These are phyloP conservation scores for Saturnispora kantuleensis DNA, from an alignment of 805 yeast genomes.

Conservation along the genomic window DNA sequence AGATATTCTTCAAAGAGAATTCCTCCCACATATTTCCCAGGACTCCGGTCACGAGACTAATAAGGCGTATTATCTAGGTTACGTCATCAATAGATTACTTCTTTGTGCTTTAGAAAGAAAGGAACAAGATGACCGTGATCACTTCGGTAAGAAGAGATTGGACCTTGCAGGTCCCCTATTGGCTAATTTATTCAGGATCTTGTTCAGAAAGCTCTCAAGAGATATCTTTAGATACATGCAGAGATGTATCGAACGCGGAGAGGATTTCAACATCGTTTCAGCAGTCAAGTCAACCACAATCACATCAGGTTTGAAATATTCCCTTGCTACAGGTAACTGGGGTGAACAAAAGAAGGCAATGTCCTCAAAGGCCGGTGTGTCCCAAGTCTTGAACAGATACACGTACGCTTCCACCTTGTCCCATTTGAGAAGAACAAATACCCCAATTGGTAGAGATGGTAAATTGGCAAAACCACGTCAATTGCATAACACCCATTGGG, in stretches of 20 bases:
- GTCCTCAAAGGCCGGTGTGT: conserved; percentile 98
- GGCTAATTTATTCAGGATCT: conserved; percentile 88
- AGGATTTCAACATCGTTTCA: conserved; percentile 89
- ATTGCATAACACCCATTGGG: conserved; percentile 99
- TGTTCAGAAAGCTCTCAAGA: conserved; percentile 89
- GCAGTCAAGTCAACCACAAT: conserved; percentile 97
- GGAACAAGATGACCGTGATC: conserved; percentile 98
- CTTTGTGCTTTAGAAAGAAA: conserved; percentile 95
- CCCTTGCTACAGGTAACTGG: conserved; percentile 99
- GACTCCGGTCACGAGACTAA: conserved; percentile 94
- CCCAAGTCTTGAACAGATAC: conserved; percentile 95
- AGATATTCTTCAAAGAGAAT: conserved; percentile 92
- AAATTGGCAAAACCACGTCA: conserved; percentile 98
- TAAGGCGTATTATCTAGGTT: conserved; percentile 95
- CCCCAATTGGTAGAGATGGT: conserved; percentile 99
- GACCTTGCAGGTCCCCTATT: conserved; percentile 97
- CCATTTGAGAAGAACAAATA: conserved; percentile 96
- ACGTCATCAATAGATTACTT: conserved; percentile 91
- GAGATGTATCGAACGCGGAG: conserved; percentile 95
- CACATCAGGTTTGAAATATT: conserved; percentile 94
- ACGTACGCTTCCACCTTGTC: conserved; percentile 98
- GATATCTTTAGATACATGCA: conserved; percentile 98
- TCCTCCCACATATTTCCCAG: conserved; percentile 94
- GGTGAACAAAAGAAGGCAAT: conserved; percentile 99
- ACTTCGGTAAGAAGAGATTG: conserved; percentile 95